Base-by-base conservation (phyloP, 495 filamentous ascomycete genomes). In the Daldinia grandis region DNA sequence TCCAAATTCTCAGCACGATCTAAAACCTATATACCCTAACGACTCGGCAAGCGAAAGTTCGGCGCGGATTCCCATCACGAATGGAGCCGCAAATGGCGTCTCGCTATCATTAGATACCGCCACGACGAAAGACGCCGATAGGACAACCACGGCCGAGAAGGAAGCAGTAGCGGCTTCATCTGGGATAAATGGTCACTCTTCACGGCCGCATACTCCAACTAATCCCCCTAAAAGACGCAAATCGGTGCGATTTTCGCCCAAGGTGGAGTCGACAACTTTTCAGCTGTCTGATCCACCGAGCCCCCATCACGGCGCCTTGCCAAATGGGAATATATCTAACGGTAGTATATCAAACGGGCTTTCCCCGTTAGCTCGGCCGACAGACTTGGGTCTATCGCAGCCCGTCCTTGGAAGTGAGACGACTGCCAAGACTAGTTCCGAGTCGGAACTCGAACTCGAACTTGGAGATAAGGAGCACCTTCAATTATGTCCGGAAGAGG, bases 401-500 rank as follows among this genome's bases (percentile, higher is more conserved):
- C 35, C 64, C 62, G 21, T 51, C 9, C 38, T 59, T 8, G 68
- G 70, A 30, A 28, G 54, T 10, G 35, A n/a, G 0, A 27, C 24
- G 31, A 10, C 9, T 27, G 17, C 51, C 4, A 37, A 54, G n/a
- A 30, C 53, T 14, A 66, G 4, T 42, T 56, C 69, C 2, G 47
- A 64, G 9, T 28, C n/a, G 7, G 25, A 66, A 4, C 53, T 38
- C 12, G 25, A 66, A 4, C 53, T 38, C 12, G 74, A 80, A 31
- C 81, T 97, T 42, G 71, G 84, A 51, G 89, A 98, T 75, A 88
- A 94, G 80, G 95, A 99, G 68, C 94, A 97, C 74, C 89, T 97
- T 31, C 95, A 99, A 75, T 83, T 98, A 19, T 92, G 90, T 7
- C 86, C 89, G 2, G 95, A 97, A 76, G 95, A 99, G 81, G 89